Conservation (phyloP, 345 rosid genomes). For the Limnanthes douglasii region DNA sequence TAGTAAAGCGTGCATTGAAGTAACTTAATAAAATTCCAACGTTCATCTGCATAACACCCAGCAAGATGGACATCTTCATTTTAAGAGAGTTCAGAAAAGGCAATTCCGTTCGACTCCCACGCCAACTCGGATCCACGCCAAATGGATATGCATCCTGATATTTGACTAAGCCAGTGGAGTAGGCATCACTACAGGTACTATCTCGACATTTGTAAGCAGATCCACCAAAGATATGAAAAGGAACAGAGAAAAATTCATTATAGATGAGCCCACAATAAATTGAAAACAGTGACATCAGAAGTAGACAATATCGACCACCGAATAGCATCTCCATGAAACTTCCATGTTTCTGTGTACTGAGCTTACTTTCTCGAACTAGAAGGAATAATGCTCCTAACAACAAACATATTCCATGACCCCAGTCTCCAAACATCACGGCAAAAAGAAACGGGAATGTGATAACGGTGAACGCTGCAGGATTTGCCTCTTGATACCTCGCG, state of each 20-base stretch:
- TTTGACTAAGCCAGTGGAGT: slow-evolving; percentile 59
- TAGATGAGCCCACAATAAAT: slow-evolving; percentile 95
- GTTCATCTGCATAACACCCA: slow-evolving; percentile 95
- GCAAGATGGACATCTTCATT: slow-evolving; percentile 95
- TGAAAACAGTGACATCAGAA: slow-evolving; percentile 86
- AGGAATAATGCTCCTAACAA: slow-evolving; percentile 83
- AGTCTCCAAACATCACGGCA: slow-evolving; percentile 99
- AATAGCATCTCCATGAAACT: slow-evolving; percentile 99
- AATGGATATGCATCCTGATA: slow-evolving; percentile 79
- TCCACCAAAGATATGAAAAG: slow-evolving; percentile 86
- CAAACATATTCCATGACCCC: slow-evolving; percentile 99
- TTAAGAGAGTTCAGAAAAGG: slow-evolving; percentile 91
- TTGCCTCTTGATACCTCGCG: slow-evolving; percentile 95
- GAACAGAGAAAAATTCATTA: slow-evolving; percentile 95
- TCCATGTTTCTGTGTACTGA: slow-evolving; percentile 81
- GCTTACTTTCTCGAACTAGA: slow-evolving; percentile 70
- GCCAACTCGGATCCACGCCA: slow-evolving; percentile 99
- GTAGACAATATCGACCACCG: slow-evolving; percentile 88
- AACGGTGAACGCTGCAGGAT: slow-evolving; percentile 83
- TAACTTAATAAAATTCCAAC: slow-evolving; percentile 75
- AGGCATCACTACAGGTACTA: slow-evolving; percentile 69
- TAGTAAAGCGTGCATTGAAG: slow-evolving; percentile 72
- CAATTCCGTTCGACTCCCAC: slow-evolving; percentile 93
- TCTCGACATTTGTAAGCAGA: slow-evolving; percentile 95
- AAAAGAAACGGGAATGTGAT: slow-evolving; percentile 94